Conservation (phyloP, 2,329 filamentous ascomycete species). For the Sporothrix globosa region DNA sequence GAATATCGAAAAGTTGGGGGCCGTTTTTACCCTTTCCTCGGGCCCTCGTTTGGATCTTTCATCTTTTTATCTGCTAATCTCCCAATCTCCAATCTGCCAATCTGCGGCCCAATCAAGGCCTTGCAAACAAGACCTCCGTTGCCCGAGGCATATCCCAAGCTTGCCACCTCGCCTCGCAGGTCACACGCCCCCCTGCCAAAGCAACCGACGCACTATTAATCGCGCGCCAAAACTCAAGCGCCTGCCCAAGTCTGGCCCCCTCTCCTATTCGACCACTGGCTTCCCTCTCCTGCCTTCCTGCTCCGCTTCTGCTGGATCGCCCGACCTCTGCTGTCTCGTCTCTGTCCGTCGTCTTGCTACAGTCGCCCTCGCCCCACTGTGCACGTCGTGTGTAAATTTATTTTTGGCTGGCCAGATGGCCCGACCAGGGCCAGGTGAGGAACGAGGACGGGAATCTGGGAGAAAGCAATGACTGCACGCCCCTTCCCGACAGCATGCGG, state of each 20-base stretch:
- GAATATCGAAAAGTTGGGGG: constrained; percentile 29
- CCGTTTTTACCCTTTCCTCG: constrained; percentile 32
- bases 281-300: not conserved
- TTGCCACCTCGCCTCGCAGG: not conserved
- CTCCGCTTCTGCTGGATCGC: constrained; percentile 10
- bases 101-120: constrained; percentile 4
- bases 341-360: not conserved
- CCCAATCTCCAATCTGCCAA: constrained; percentile 25
- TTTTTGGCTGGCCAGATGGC: constrained; percentile 31
- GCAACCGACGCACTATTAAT: constrained; percentile 35
- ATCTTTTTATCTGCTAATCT: not conserved
- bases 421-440: constrained; percentile 11
- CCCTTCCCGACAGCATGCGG: not conserved
- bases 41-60: constrained; percentile 26
- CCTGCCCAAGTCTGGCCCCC: constrained; percentile 25
- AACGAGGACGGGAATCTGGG: not conserved
- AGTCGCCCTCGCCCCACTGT: constrained; percentile 11
- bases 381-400: constrained; percentile 22
- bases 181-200: constrained; percentile 16
- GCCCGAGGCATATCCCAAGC: not conserved
- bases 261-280: not conserved
- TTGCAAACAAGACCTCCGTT: not conserved
- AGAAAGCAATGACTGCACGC: not conserved
- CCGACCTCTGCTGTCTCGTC: constrained; percentile 12
- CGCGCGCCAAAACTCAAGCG: constrained; percentile 37